Evolutionary conservation across 495 filamentous ascomycete genomes (phyloP).

Genomic region (Podospora didyma): DNA sequence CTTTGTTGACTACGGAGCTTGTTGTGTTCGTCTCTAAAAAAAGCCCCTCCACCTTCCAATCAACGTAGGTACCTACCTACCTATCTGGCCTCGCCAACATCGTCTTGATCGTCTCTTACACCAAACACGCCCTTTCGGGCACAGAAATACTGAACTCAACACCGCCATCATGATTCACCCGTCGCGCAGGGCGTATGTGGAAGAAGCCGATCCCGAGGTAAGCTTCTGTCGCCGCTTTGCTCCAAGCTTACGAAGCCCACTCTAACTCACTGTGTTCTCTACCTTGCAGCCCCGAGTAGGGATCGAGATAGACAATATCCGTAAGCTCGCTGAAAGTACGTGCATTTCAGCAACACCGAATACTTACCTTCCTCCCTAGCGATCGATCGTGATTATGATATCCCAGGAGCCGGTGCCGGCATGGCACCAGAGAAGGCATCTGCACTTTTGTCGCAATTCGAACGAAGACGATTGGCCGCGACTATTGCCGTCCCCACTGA

Average conservation of each 20-base stretch:
- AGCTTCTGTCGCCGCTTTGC: conserved; percentile 28
- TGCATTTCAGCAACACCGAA: neutral
- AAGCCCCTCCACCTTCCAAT: too few relatives aligned
- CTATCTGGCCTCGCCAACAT: too few relatives aligned
- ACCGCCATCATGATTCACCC: conserved; percentile 70
- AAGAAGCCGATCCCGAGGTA: conserved; percentile 75
- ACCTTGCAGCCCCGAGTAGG: conserved; percentile 58
- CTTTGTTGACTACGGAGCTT: too few relatives aligned
- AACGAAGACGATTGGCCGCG: conserved; percentile 81
- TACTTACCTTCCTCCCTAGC: conserved; percentile 44
- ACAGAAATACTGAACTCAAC: neutral
- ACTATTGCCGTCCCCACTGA: conserved; percentile 94
- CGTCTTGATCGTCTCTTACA: neutral
- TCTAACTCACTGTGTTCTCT: conserved; percentile 27
- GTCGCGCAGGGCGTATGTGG: conserved; percentile 90
- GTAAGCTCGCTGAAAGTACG: conserved; percentile 47
- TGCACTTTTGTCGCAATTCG: conserved; percentile 83
- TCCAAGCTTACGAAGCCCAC: conserved; percentile 28
- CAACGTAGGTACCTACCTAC: too few relatives aligned
- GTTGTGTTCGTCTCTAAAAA: too few relatives aligned
- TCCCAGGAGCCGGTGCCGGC: conserved; percentile 66
- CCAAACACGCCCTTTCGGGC: neutral
- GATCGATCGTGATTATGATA: conserved; percentile 79
- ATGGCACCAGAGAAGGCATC: conserved; percentile 86
- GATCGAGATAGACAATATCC: conserved; percentile 75